Evolutionary conservation across 345 rosid species (phyloP).

Genomic region (Sapria himalayana): DNA sequence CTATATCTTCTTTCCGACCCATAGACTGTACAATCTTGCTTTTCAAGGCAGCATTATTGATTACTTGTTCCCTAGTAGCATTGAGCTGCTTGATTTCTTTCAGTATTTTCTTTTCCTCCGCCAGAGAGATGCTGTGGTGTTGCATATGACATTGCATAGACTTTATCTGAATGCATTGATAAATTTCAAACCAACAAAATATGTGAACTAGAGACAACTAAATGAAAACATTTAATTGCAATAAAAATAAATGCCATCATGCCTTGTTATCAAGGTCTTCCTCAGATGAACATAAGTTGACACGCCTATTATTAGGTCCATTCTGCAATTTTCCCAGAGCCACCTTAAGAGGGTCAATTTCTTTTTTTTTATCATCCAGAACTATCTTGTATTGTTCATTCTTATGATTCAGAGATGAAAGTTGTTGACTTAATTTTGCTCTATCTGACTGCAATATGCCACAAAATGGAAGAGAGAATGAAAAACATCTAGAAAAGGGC

Average conservation of each 20-base stretch:
- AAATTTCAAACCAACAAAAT: slow-evolving; percentile 6
- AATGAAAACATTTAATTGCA: neutral
- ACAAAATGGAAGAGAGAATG: neutral
- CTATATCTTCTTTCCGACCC: slow-evolving; percentile 73
- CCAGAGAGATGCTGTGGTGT: slow-evolving; percentile 74
- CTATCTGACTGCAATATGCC: slow-evolving; percentile 23
- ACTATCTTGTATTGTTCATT: slow-evolving; percentile 17
- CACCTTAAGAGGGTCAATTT: slow-evolving; percentile 71
- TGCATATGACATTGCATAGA: slow-evolving; percentile 64
- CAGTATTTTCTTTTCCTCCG: slow-evolving; percentile 86
- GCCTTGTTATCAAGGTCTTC: slow-evolving; percentile 66
- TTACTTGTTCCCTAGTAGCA: slow-evolving; percentile 79
- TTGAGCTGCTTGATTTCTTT: slow-evolving; percentile 82
- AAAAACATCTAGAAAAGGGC: neutral
- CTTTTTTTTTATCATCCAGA: slow-evolving; percentile 47
- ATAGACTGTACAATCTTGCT: slow-evolving; percentile 68
- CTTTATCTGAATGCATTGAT: slow-evolving; percentile 38
- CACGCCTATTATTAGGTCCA: slow-evolving; percentile 18
- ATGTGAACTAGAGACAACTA: slow-evolving; percentile 5
- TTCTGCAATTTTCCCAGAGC: slow-evolving; percentile 68
- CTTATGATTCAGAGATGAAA: slow-evolving; percentile 21
- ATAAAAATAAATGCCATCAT: slow-evolving; percentile 12
- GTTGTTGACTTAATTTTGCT: slow-evolving; percentile 22
- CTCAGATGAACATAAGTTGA: slow-evolving; percentile 68
- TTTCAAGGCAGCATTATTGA: slow-evolving; percentile 61